Conservation (phyloP, 202 grass and related monocot species). For the Digitaria exilis region DNA sequence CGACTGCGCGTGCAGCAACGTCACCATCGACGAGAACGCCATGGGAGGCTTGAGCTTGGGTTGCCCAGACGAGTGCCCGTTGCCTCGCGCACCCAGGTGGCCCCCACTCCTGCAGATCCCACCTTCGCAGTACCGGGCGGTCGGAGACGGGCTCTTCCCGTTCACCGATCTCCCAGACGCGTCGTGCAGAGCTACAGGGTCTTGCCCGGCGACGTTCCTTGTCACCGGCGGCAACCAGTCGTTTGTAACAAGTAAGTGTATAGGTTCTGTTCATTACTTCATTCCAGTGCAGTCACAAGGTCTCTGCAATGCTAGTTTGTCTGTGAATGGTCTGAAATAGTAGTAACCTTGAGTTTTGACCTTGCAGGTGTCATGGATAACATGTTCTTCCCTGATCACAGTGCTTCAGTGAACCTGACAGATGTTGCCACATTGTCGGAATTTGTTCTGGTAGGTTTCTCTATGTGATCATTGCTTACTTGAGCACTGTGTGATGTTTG, state of each 20-base stretch:
- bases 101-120: no score
- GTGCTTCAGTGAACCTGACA: constrained; percentile 27
- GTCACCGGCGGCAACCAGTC: constrained; percentile 49
- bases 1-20: constrained; percentile 42
- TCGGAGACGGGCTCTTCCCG: constrained; percentile 4
- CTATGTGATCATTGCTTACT: not conserved
- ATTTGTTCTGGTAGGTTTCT: constrained; percentile 50
- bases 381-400: constrained; percentile 37
- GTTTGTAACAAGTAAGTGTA: constrained; percentile 48
- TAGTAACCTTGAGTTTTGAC: not conserved
- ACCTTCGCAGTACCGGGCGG: not conserved
- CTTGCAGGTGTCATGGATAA: constrained; percentile 39
- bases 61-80: no score
- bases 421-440: constrained; percentile 26
- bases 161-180: constrained; percentile 28
- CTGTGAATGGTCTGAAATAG: not conserved
- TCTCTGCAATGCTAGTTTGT: not conserved
- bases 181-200: constrained; percentile 25
- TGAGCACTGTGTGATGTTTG: not conserved
- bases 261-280: not conserved
- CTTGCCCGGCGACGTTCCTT: constrained; percentile 45
- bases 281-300: no score
- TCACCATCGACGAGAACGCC: not conserved
- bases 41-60: not conserved
- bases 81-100: no score